Percentiles rank a stretch among this genome's conserved stretches.
These are phyloP conservation scores for Hortaea sp. DNA, from an alignment of 2,329 filamentous ascomycete species.

Conservation along the genomic window DNA sequence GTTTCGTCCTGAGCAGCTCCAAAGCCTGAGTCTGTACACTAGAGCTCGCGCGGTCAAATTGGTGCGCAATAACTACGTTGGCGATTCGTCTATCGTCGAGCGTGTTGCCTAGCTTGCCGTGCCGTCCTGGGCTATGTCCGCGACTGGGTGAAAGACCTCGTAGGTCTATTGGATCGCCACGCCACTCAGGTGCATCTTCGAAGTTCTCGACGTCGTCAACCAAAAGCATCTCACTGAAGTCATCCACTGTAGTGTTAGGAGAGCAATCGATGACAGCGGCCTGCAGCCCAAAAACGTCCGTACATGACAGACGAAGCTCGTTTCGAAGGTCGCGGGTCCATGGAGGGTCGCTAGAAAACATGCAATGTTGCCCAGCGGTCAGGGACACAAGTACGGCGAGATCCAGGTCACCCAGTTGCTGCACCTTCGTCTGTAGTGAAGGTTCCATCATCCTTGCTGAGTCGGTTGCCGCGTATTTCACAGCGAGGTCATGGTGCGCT, in stretches of 20 bases:
- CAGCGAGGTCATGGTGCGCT: background rate
- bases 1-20: constrained; percentile 66
- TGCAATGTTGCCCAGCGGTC: constrained; percentile 73
- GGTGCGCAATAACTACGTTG: constrained; percentile 71
- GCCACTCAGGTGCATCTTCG: constrained; percentile 6
- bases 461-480: background rate
- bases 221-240: constrained; percentile 66
- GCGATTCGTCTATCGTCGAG: constrained; percentile 53
- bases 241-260: constrained; percentile 63
- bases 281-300: constrained; percentile 61
- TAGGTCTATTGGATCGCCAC: constrained; percentile 6
- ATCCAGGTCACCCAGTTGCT: constrained; percentile 76
- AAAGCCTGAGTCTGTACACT: constrained; percentile 73
- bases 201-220: constrained; percentile 23
- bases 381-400: constrained; percentile 76
- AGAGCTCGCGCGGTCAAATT: constrained; percentile 63
- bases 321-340: constrained; percentile 12
- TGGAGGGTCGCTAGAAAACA: constrained; percentile 62
- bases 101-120: constrained; percentile 13
- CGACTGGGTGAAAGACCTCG: constrained; percentile 7
- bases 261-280: constrained; percentile 64
- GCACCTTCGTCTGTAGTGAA: constrained; percentile 44
- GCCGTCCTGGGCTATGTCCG: constrained; percentile 3
- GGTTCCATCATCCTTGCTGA: constrained; percentile 8
- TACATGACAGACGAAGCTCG: constrained; percentile 51